Conservation (phyloP, 305 asterid genomes). For the Euphrasia arctica region DNA sequence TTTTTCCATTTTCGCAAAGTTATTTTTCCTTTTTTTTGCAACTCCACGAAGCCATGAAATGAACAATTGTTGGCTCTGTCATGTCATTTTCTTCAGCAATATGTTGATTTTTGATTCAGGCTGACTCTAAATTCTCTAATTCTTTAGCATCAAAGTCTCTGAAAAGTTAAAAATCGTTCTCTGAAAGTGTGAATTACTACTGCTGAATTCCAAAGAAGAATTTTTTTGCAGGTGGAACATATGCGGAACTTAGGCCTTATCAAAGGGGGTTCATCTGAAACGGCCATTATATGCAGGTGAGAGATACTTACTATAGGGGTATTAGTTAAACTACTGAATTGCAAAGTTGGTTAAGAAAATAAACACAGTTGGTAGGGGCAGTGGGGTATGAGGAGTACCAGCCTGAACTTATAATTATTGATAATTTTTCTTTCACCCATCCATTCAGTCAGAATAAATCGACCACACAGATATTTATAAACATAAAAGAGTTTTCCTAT, state of each 20-base stretch:
- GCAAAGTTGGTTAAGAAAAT: too few relatives aligned
- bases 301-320: slow-evolving; percentile 12
- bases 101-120: slow-evolving; percentile 18
- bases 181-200: not conserved
- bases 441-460: too few relatives aligned
- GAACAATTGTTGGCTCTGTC: not conserved
- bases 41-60: slow-evolving; percentile 7
- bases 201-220: not conserved
- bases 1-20: not conserved
- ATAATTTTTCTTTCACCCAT: too few relatives aligned
- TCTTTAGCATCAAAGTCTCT: not conserved
- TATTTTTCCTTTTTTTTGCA: not conserved
- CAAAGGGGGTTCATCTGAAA: slow-evolving; percentile 75
- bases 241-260: slow-evolving; percentile 74
- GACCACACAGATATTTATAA: too few relatives aligned
- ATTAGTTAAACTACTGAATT: not conserved
- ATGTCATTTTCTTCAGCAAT: slow-evolving; percentile 13
- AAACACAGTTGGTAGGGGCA: too few relatives aligned
- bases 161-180: not conserved
- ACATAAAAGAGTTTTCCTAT: too few relatives aligned
- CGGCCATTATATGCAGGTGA: slow-evolving; percentile 83
- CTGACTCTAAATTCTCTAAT: not conserved
- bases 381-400: too few relatives aligned
- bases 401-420: too few relatives aligned
- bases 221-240: slow-evolving; percentile 61